Evolutionary conservation across 805 yeast genomes (phyloP).

Genomic region (Ogataea pini): DNA sequence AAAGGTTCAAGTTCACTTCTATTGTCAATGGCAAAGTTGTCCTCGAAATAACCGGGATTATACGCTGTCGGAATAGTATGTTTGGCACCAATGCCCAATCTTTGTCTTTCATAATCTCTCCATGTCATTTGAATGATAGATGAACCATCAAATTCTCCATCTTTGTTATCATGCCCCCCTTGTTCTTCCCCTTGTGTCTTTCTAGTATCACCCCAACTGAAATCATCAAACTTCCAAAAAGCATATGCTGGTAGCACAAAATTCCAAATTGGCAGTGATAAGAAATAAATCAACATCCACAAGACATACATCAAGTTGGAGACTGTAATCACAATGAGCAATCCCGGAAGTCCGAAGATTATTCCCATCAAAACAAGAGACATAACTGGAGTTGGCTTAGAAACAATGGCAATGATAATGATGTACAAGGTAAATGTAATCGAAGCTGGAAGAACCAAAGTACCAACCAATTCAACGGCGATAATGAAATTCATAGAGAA

Average conservation of each 20-base stretch:
- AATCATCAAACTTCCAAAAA: conserved; percentile 94
- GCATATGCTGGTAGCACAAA: conserved; percentile 84
- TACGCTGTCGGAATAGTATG: conserved; percentile 31
- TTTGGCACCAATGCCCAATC: conserved; percentile 29
- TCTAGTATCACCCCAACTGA: conserved; percentile 95
- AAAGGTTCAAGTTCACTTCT: conserved; percentile 1
- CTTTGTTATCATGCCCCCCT: conserved; percentile 65
- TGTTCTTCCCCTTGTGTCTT: conserved; percentile 70
- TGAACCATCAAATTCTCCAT: conserved; percentile 90
- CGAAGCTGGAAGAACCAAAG: conserved; percentile 87
- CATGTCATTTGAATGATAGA: conserved; percentile 88
- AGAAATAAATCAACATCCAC: conserved; percentile 77
- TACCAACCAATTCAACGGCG: conserved; percentile 80
- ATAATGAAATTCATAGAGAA: conserved; percentile 94
- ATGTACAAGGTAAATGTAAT: conserved; percentile 81
- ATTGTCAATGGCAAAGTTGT: conserved; percentile 5
- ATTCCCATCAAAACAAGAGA: conserved; percentile 75
- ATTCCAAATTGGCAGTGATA: conserved; percentile 93
- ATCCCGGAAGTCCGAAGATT: conserved; percentile 84
- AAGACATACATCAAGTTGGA: conserved; percentile 67
- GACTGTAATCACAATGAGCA: conserved; percentile 77
- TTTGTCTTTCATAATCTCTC: conserved; percentile 87
- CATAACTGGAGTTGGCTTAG: conserved; percentile 73
- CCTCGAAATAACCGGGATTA: conserved; percentile 24
- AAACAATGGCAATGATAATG: conserved; percentile 65